Conservation (phyloP, 257 asterid genomes). For the Nicotiana sylvestris region DNA sequence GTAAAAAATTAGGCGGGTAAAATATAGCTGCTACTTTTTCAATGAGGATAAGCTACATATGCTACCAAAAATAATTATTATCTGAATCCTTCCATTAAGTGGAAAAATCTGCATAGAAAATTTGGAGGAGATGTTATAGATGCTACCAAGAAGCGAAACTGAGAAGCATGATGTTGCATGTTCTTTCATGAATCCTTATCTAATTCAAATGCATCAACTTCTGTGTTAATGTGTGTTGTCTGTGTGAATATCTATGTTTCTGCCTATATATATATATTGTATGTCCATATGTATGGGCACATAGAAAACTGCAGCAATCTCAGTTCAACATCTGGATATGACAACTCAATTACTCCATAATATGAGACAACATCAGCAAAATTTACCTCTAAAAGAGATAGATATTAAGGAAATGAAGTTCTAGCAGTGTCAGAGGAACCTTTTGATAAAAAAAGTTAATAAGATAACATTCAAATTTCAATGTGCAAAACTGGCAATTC, state of each 20-base stretch:
- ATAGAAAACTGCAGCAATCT: slow-evolving; percentile 73
- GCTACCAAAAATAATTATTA: slow-evolving; percentile 7
- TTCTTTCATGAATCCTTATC: background rate
- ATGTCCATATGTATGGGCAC: background rate
- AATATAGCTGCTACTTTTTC: too few species aligned
- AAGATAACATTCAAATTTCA: background rate
- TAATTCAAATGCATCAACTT: background rate
- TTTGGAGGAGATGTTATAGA: background rate
- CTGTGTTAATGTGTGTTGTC: background rate
- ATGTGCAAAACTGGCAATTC: background rate
- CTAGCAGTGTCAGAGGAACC: background rate
- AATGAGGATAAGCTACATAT: too few species aligned
- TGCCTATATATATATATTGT: background rate
- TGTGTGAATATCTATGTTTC: background rate
- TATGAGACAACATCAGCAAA: slow-evolving; percentile 12
- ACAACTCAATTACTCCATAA: slow-evolving; percentile 55
- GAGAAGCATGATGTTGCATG: background rate
- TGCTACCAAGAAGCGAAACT: background rate
- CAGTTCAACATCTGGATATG: slow-evolving; percentile 67
- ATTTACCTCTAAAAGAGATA: background rate
- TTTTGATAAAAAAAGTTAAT: background rate
- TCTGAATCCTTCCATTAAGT: slow-evolving; percentile 46
- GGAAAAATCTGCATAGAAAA: slow-evolving; percentile 50
- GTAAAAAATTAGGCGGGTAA: too few species aligned
- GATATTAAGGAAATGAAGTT: background rate